Base-by-base conservation (phyloP, 257 asterid species). In the Nyctanthes arbortristis region DNA sequence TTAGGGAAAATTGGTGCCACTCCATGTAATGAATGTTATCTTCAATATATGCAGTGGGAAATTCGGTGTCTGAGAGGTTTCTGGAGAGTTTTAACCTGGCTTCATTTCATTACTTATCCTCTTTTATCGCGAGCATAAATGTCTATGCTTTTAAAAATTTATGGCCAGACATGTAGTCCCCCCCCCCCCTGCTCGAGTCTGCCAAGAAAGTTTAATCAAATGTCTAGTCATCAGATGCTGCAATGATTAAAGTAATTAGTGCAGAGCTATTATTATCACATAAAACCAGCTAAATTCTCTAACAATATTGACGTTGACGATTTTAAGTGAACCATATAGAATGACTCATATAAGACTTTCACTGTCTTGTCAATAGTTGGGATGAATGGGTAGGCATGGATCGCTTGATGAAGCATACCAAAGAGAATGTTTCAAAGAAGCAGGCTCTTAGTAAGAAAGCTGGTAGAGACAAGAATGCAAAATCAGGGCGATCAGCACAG, bases 331-430 rank as follows among this genome's bases (percentile, higher is more conserved):
- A 52, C n/a, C 31, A 22, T 52, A 52, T 16, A 24, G 30, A 52
- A 52, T 52, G 2, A 3, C 59, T 52, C 59, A 52, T 14, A 49
- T 24, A 52, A 52, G 59, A 13, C 24, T 20, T 52, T 52, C 8
- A 7, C 30, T 52, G 31, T 52, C 59, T 27, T 52, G 59, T 30
- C 65, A 35, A 78, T 84, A 91, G 98, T 65, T 92, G 93, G 93
- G 96, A 92, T 83, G 98, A 88, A 86, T 89, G 96, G 98, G 77
- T 86, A 79, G 82, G 72, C 63, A 65, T 68, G 37, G 79, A 80
- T 65, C 70, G 75, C 72, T 60, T 92, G 72, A 72, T 86, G 88
- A 88, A 88, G 74, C 59, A 16, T 28, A 92, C 87, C 12, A 84
- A 87, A 27, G 96, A 79, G 76, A 92, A 92, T 72, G 30, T 81